Evolutionary conservation across 2,329 filamentous ascomycete species (phyloP).

Genomic region (Sclerotinia subarctica): DNA sequence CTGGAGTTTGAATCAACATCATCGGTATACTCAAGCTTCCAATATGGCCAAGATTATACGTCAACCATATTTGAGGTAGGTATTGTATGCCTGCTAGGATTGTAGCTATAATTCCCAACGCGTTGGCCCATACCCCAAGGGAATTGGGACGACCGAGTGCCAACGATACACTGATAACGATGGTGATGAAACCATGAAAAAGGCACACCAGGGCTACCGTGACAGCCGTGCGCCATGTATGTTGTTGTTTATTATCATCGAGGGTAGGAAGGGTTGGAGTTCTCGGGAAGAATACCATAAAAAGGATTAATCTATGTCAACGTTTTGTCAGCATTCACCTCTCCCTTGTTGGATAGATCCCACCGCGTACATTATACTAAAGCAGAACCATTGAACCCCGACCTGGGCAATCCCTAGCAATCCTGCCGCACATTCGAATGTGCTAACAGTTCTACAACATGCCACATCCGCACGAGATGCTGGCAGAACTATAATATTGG

Average conservation of each 20-base stretch:
- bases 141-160: conserved; percentile 58
- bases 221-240: conserved; percentile 75
- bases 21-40: conserved; percentile 92
- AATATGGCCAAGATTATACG: conserved; percentile 78
- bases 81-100: conserved; percentile 84
- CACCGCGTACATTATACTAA: conserved; percentile 74
- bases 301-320: conserved; percentile 72
- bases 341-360: neutral
- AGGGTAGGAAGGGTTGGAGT: conserved; percentile 43
- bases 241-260: conserved; percentile 45
- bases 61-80: conserved; percentile 91
- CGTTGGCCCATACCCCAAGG: conserved; percentile 77
- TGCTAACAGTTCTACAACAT: conserved; percentile 79
- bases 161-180: conserved; percentile 67
- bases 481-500: conserved; percentile 88
- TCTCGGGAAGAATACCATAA: conserved; percentile 87
- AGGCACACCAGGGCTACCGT: conserved; percentile 70
- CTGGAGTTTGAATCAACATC: conserved; percentile 97
- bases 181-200: conserved; percentile 68
- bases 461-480: conserved; percentile 76
- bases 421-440: conserved; percentile 79
- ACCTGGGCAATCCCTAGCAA: conserved; percentile 88
- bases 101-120: conserved; percentile 76
- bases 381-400: conserved; percentile 87
- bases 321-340: conserved; percentile 5